Evolutionary conservation across 495 filamentous ascomycete genomes (phyloP).

Genomic region (Chlorociboria aeruginascens): DNA sequence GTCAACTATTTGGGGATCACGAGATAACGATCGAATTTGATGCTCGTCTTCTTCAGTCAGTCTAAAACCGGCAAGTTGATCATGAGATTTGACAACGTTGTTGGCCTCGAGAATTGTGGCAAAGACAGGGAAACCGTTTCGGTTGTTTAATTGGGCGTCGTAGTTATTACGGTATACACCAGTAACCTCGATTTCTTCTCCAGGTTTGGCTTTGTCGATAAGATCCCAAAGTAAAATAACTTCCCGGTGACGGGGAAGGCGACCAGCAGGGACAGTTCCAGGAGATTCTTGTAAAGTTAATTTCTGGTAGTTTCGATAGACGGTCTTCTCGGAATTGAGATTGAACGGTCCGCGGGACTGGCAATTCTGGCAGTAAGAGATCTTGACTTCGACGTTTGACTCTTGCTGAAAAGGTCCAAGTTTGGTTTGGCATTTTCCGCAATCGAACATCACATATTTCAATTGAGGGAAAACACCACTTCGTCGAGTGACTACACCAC

Average conservation of each 20-base stretch:
- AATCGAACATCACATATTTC: constrained; percentile 97
- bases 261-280: constrained; percentile 91
- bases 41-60: constrained; percentile 94
- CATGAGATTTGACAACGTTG: constrained; percentile 91
- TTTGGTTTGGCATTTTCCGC: constrained; percentile 81
- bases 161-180: constrained; percentile 99
- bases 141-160: constrained; percentile 93
- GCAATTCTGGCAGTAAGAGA: constrained; percentile 94
- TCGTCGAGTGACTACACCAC: constrained; percentile 88
- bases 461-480: constrained; percentile 98
- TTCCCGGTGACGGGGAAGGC: constrained; percentile 88
- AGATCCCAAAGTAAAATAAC: constrained; percentile 95
- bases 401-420: constrained; percentile 97
- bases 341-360: constrained; percentile 94
- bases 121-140: constrained; percentile 98
- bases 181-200: constrained; percentile 94
- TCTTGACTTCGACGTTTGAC: constrained; percentile 87
- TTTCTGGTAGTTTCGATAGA: constrained; percentile 99
- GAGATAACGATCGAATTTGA: constrained; percentile 71
- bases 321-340: constrained; percentile 92
- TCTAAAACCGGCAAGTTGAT: constrained; percentile 94
- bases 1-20: constrained; percentile 86
- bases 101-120: constrained; percentile 97
- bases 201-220: constrained; percentile 93
- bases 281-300: constrained; percentile 96